Conservation (phyloP, 2,329 filamentous ascomycete species). For the Cladosporium colombiae region DNA sequence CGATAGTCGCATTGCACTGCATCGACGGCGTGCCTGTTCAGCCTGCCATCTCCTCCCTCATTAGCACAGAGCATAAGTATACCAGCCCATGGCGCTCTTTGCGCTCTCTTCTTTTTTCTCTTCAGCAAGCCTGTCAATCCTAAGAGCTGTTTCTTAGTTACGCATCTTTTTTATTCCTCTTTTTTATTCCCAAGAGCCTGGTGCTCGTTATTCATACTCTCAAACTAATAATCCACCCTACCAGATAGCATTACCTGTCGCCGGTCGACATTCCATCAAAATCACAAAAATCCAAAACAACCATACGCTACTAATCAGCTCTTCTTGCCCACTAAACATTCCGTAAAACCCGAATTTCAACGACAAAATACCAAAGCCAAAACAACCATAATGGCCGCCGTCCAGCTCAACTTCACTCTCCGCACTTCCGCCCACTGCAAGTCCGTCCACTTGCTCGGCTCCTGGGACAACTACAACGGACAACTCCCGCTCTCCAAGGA, state of each 20-base stretch:
- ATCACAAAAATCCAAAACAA: constrained; percentile 28
- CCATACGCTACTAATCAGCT: constrained; percentile 47
- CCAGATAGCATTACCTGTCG: constrained; percentile 40
- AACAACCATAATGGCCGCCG: constrained; percentile 68
- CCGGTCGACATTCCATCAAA: constrained; percentile 34
- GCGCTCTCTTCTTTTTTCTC: constrained; percentile 37
- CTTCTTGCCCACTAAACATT: constrained; percentile 49
- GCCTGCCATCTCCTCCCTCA: constrained; percentile 17
- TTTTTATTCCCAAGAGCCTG: constrained; percentile 49
- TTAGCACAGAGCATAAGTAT: constrained; percentile 16
- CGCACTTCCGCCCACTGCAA: constrained; percentile 96
- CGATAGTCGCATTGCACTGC: constrained; percentile 24
- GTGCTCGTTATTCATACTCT: constrained; percentile 40
- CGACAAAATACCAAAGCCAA: constrained; percentile 25
- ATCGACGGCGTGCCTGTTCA: constrained; percentile 12
- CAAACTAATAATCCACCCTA: constrained; percentile 28
- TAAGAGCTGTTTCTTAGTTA: constrained; percentile 52
- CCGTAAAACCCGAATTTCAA: constrained; percentile 29
- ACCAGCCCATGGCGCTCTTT: constrained; percentile 3
- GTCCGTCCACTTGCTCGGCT: constrained; percentile 95
- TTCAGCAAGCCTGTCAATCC: constrained; percentile 55
- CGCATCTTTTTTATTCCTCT: constrained; percentile 42
- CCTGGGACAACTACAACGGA: constrained; percentile 95
- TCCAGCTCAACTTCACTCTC: constrained; percentile 94
- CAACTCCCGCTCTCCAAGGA: constrained; percentile 95